Evolutionary conservation across 768 basidiomycete species (phyloP).

Genomic region (Termitomyces bulborhizus): DNA sequence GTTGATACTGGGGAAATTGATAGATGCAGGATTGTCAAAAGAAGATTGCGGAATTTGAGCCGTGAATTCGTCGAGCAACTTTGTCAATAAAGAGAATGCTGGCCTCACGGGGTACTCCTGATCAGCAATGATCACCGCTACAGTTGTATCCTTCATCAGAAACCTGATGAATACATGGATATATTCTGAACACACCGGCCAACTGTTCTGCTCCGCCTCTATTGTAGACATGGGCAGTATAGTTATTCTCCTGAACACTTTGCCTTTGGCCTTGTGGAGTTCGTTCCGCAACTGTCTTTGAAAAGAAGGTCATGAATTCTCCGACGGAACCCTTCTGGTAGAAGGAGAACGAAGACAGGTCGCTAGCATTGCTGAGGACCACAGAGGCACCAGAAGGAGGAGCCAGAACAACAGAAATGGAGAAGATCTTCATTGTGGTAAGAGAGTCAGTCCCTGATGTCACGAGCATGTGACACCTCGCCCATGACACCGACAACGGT

Average conservation of each 20-base stretch:
- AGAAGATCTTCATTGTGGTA: constrained; percentile 75
- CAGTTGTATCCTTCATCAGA: constrained; percentile 2
- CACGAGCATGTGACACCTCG: constrained; percentile 7
- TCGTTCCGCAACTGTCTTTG: constrained; percentile 86
- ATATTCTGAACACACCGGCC: constrained; percentile 50
- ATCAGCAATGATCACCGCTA: constrained; percentile 91
- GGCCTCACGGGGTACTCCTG: constrained; percentile 95
- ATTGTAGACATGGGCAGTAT: constrained; percentile 92
- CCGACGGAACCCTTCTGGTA: constrained; percentile 83
- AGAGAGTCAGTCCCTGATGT: constrained; percentile 1
- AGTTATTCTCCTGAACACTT: constrained; percentile 90
- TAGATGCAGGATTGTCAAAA: constrained; percentile 57
- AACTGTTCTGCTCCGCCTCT: constrained; percentile 81
- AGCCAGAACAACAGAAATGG: constrained; percentile 67
- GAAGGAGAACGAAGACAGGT: constrained; percentile 90
- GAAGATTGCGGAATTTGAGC: constrained; percentile 70
- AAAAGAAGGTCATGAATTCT: constrained; percentile 94
- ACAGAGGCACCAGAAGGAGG: constrained; percentile 59
- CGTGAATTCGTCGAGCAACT: constrained; percentile 89
- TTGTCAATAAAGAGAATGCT: constrained; percentile 91
- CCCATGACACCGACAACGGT: no score
- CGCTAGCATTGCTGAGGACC: constrained; percentile 61
- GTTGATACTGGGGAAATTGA: constrained; percentile 72
- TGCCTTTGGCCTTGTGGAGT: constrained; percentile 86
- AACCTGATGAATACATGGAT: constrained; percentile 1